Evolutionary conservation across 441 rosid species (phyloP), one percentile per base, ranked within the genome.

Genomic region (Adansonia madagascariensis): DNA sequence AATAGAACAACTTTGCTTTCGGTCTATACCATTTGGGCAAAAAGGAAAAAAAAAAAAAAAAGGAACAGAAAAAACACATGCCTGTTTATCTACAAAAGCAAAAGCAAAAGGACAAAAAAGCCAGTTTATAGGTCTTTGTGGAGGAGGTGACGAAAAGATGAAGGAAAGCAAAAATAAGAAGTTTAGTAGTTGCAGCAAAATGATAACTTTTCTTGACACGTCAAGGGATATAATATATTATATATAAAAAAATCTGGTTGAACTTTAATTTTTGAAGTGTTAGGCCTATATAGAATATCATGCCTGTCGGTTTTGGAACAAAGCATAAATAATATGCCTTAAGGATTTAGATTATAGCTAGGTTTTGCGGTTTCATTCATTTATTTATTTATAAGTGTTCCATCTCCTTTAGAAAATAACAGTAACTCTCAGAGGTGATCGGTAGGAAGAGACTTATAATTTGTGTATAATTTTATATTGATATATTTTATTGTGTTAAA

Each of bases 291-390:
- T 11, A 22, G 64, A 60, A 56, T 57, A 60, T 3, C 39, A 60
- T 60, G 39, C 15, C 39, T 67, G 56, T 20, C 56, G 56, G 55
- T 57, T 46, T 50, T 15, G 74, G 74, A 70, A 70, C 46, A 50
- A 70, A 70, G 60, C 74, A 69, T 24, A 69, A 49, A 63, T 24
- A 60, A 46, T 49, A 61, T 67, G 73, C 57, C 56, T 47, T 61
- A 27, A 61, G 66, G 5, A 61, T 69, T 49, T 22, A 69, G 41
- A 66, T 27, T 46, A 44, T 7, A 31, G 17, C 66, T 27, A 44
- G 53, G 10, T 22, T 47, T 24, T 47, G 5, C 57, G 2, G 31
- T 44, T 52, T 44, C 22, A 10, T 66, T 43, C 18, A 5, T 17
- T 57, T 18, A 8, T 22, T 11, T 18, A 44, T 20, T 10, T 60